Evolutionary conservation across 805 yeast genomes (phyloP).

Genomic region (Maudiozyma serrabonitensis): DNA sequence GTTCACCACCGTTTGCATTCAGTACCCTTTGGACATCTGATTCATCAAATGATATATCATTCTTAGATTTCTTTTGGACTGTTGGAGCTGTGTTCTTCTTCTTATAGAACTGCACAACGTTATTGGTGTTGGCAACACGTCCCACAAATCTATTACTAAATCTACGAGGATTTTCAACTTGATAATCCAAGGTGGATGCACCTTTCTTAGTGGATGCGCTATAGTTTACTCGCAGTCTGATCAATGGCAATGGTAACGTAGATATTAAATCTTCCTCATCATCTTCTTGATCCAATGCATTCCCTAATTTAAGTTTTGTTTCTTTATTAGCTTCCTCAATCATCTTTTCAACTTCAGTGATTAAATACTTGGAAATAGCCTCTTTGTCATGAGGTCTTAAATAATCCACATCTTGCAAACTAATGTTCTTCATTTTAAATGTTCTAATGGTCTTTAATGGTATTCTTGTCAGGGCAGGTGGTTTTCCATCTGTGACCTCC

Average conservation of each 20-base stretch:
- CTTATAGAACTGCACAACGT: conserved; percentile 63
- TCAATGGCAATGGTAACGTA: conserved; percentile 66
- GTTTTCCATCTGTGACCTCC: conserved; percentile 48
- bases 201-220: conserved; percentile 37
- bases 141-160: conserved; percentile 89
- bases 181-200: conserved; percentile 44
- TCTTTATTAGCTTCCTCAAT: conserved; percentile 47
- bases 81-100: conserved; percentile 28
- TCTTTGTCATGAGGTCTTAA: conserved; percentile 54
- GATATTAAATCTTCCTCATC: conserved; percentile 18
- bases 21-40: conserved; percentile 10
- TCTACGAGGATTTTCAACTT: conserved; percentile 82
- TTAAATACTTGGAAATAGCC: conserved; percentile 51
- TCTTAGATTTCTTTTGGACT: conserved; percentile 4
- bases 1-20: conserved; percentile 29
- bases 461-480: conserved; percentile 40
- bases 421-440: conserved; percentile 61
- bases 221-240: conserved; percentile 79
- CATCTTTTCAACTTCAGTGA: conserved; percentile 54
- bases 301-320: conserved; percentile 32
- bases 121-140: conserved; percentile 81
- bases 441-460: conserved; percentile 62
- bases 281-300: conserved; percentile 5
- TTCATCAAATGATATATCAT: conserved; percentile 6
- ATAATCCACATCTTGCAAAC: conserved; percentile 41